phyloP scores from a whole-genome alignment of 768 basidiomycete genomes.

The Suillus occidentalis region DNA sequence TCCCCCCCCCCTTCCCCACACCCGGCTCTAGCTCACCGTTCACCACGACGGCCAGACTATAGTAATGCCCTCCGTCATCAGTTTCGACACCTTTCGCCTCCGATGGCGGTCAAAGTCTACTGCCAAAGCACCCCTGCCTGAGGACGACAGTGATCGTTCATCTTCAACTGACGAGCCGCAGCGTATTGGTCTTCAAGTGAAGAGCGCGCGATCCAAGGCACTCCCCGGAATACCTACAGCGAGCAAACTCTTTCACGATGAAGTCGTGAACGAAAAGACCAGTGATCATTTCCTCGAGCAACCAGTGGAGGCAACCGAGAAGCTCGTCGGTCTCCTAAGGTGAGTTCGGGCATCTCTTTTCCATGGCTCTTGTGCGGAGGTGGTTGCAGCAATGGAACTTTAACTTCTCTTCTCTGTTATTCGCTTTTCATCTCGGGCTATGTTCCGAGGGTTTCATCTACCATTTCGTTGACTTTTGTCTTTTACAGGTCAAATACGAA shows the following conservation, averaged over 20 bases:
- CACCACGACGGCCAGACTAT: neutral
- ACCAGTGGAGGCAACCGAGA: slow-evolving; percentile 6
- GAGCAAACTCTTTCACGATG: neutral
- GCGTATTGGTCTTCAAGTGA: slow-evolving; percentile 14
- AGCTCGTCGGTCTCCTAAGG: slow-evolving; percentile 13
- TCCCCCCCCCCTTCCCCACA: neutral
- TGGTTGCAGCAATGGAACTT: neutral
- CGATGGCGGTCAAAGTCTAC: slow-evolving; percentile 15
- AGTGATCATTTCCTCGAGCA: neutral
- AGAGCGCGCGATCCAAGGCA: slow-evolving; percentile 4
- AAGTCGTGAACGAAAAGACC: slow-evolving; percentile 1
- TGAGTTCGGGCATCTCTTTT: slow-evolving; percentile 9
- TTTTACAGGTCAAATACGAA: slow-evolving; percentile 4
- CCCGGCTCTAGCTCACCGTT: neutral
- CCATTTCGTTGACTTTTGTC: neutral
- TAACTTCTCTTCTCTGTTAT: neutral
- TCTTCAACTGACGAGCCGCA: slow-evolving; percentile 17
- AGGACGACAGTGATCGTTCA: slow-evolving; percentile 26
- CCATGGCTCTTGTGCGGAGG: neutral
- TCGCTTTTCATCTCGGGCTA: neutral
- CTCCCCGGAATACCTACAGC: neutral
- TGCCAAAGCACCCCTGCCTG: slow-evolving; percentile 4
- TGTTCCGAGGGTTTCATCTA: neutral
- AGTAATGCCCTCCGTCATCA: slow-evolving; percentile 3
- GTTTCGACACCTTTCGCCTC: slow-evolving; percentile 22